Percentiles rank a stretch among this genome's conserved stretches.
Conservation (phyloP, 176 grass and related monocot genomes). For the Eleusine indica region DNA sequence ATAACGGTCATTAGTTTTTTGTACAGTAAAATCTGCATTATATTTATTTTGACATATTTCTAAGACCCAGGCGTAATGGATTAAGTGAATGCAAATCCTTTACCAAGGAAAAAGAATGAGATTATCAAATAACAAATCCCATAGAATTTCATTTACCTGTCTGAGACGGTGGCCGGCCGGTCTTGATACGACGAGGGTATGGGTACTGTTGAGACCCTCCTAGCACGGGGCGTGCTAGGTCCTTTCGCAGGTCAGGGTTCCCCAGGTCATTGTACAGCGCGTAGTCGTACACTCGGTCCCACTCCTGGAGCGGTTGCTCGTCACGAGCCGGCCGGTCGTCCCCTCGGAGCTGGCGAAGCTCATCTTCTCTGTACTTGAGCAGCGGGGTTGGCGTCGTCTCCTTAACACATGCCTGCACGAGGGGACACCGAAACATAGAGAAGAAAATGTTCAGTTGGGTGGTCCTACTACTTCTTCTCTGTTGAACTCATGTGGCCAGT, state of each 20-base stretch:
- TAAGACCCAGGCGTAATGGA: too few relatives aligned
- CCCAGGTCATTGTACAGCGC: conserved; percentile 58
- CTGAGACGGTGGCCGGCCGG: conserved; percentile 19
- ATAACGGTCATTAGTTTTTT: too few relatives aligned
- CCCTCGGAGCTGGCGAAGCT: conserved; percentile 51
- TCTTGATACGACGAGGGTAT: conserved; percentile 57
- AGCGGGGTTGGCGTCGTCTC: conserved; percentile 40
- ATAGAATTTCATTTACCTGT: background rate
- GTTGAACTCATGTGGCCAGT: too few relatives aligned
- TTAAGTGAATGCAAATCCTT: too few relatives aligned
- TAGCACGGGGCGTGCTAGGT: conserved; percentile 43
- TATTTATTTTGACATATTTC: too few relatives aligned
- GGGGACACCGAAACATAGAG: too few relatives aligned
- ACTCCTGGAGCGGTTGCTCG: conserved; percentile 18
- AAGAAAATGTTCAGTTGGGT: too few relatives aligned
- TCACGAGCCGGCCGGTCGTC: background rate
- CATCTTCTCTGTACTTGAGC: conserved; percentile 46
- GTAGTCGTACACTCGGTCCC: conserved; percentile 56
- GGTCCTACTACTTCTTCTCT: too few relatives aligned
- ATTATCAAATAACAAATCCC: too few relatives aligned
- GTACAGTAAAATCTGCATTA: too few relatives aligned
- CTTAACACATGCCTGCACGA: conserved; percentile 29
- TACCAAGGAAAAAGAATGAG: too few relatives aligned
- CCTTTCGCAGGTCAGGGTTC: conserved; percentile 23
- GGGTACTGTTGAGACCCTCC: conserved; percentile 42